Evolutionary conservation across 1,139 yeast species (phyloP), one percentile per base, ranked within the genome.

Genomic region (Zygosaccharomyces sapae): DNA sequence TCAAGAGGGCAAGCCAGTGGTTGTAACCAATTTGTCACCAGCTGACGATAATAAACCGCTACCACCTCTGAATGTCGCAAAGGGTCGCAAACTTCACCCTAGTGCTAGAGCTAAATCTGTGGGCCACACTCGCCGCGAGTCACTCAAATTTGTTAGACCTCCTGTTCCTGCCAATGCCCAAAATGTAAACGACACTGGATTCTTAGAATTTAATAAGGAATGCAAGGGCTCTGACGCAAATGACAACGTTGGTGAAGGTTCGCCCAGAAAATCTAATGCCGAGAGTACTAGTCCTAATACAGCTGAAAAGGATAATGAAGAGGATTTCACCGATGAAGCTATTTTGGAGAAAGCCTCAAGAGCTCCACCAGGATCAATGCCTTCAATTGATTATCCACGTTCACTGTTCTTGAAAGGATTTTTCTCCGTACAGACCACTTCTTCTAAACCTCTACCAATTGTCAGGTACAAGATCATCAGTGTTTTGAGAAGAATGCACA

Each of bases 361-460:
- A 52, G 90, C 92, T n/a, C 79, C 81, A 50, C 79, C 83, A 2
- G 86, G 86, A 44, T 71, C 86, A 12, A 89, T 90, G 97, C 96
- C 95, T 24, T 88, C 96, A 0, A 89, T 90, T 63, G 96, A 89
- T 63, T 87, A 82, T 62, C 96, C 96, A 54, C 86, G 86, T 69
- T 90, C 96, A 2, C 77, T 90, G 55, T 89, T 89, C 71, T 77
- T 92, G 65, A 89, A 90, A 66, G 97, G 97, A 1, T 89, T 92
- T 62, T 92, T 92, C 70, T 83, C 94, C 53, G 97, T 90, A 39
- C 97, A 89, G 68, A 86, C 96, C 1, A 92, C 98, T 0, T 88
- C 97, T 1, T 87, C 96, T 4, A 89, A 89, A 59, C 90, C 96
- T 19, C 74, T 92, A 48, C 92, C 95, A 7, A 87, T 86, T 52